Base-by-base conservation (phyloP, 345 rosid species). In the Conringia planisiliqua region DNA sequence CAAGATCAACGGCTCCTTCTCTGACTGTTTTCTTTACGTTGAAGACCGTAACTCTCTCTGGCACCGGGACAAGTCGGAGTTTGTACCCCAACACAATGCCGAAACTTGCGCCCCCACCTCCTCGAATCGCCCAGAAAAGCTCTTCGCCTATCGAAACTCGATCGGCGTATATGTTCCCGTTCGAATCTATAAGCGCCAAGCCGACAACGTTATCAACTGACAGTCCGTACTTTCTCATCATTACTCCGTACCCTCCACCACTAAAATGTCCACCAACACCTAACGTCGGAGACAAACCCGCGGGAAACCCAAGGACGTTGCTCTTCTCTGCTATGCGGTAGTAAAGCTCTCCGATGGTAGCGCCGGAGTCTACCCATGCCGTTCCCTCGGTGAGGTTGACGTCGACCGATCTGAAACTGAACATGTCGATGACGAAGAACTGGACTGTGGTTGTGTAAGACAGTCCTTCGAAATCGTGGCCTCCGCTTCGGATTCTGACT, bases 91-190 rank as follows among this genome's bases (percentile, higher is more conserved):
- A 47, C 24, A 89, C 43, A 12, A 87, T 73, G 0, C 89, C 89
- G 13, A 87, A 89, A 43, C 86, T 89, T 9, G 86, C 89, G 7
- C 80, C 89, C 0, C 89, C 87, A 2, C 93, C 89, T 7, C 92
- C 88, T 18, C 79, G 35, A 7, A 88, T 73, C 12, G 90, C 88
- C 90, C 90, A 88, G 62, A 88, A 86, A 5, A 77, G 78, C 17
- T 86, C 85, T 56, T 88, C 89, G 1, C 90, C 89, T 85, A 85
- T 88, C 7, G 86, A 65, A 61, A 72, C 51, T 5, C 91, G 47
- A 27, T 87, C 81, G 0, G 80, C 44, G 6, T 59, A 68, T 2
- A 80, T 18, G 6, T 61, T 70, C 1, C 84, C 82, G 2, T 78
- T 70, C 0, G 72, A 83, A 3, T 85, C 84, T 0, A 87, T 72